Conservation (phyloP, 495 filamentous ascomycete genomes). For the Talaromyces borbonicus region DNA sequence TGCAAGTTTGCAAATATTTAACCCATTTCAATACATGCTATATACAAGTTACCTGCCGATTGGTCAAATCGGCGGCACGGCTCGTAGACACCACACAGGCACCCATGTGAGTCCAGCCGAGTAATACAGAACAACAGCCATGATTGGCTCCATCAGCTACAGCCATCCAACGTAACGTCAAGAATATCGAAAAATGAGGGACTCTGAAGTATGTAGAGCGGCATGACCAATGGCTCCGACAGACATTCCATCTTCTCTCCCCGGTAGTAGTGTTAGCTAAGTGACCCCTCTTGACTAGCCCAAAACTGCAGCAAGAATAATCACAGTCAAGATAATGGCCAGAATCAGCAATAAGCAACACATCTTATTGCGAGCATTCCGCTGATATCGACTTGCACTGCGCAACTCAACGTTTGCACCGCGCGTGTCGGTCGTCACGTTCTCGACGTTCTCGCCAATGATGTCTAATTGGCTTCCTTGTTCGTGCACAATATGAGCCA, state of each 20-base stretch:
- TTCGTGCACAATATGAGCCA: constrained; percentile 90
- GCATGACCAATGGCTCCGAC: too few species aligned
- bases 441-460: constrained; percentile 78
- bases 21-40: too few species aligned
- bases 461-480: constrained; percentile 86
- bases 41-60: too few species aligned
- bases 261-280: background rate
- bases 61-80: too few species aligned
- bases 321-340: constrained; percentile 75
- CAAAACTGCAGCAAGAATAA: constrained; percentile 73
- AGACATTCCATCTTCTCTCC: too few species aligned
- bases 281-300: constrained; percentile 29
- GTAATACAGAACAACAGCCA: background rate
- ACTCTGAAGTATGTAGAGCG: background rate
- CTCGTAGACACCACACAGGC: too few species aligned
- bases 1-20: too few species aligned
- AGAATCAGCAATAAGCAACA: constrained; percentile 90
- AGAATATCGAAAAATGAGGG: background rate
- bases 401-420: constrained; percentile 80
- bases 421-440: constrained; percentile 64
- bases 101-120: too few species aligned
- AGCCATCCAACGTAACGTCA: background rate
- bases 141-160: background rate
- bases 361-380: constrained; percentile 80
- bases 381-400: constrained; percentile 81